Evolutionary conservation across 257 asterid genomes (phyloP).

Genomic region (Vinca minor): DNA sequence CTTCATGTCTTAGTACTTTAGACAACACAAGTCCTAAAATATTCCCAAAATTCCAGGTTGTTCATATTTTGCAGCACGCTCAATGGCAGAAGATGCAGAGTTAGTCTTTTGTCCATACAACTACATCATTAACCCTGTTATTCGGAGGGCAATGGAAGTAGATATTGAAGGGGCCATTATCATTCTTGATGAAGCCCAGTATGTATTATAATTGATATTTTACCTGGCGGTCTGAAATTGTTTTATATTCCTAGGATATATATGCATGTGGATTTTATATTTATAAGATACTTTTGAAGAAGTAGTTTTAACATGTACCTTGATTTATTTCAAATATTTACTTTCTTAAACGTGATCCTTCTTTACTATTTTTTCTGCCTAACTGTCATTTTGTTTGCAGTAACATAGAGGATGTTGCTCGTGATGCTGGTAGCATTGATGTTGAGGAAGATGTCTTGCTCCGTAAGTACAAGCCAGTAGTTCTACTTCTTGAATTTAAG

Average conservation of each 20-base stretch:
- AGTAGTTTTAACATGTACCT: background rate
- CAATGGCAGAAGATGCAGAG: constrained; percentile 80
- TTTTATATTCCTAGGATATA: background rate
- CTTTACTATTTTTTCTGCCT: constrained; percentile 19
- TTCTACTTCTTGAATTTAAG: constrained; percentile 6
- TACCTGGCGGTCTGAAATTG: constrained; percentile 5
- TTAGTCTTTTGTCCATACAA: constrained; percentile 91
- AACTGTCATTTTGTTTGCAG: constrained; percentile 33
- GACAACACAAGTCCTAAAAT: constrained; percentile 19
- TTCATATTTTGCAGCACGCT: constrained; percentile 81
- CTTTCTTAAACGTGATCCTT: background rate
- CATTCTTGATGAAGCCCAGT: constrained; percentile 98
- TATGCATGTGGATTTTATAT: background rate
- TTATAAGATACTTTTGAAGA: background rate
- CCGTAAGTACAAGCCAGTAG: constrained; percentile 43
- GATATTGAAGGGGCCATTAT: constrained; percentile 60
- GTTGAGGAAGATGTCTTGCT: constrained; percentile 63
- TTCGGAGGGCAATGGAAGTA: constrained; percentile 87
- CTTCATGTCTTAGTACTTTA: constrained; percentile 8
- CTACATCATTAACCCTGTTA: constrained; percentile 71
- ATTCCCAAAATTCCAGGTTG: constrained; percentile 60
- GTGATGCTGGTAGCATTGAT: constrained; percentile 91
- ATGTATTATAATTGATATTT: constrained; percentile 33
- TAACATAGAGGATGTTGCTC: constrained; percentile 88
- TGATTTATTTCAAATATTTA: background rate